Conservation (phyloP, 495 filamentous ascomycete genomes). For the Talaromyces proteolyticus region DNA sequence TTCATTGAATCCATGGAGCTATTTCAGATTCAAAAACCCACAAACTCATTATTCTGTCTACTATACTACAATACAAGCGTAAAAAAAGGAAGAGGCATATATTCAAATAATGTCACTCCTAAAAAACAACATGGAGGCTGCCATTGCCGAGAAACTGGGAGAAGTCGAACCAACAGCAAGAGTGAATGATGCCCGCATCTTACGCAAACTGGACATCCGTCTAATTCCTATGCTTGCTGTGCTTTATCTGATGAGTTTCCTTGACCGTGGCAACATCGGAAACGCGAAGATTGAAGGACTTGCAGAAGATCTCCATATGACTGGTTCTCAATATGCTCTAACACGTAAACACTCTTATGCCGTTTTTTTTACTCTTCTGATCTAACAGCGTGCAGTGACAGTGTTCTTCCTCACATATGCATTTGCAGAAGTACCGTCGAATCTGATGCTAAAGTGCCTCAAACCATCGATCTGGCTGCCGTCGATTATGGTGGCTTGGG, state of each 20-base stretch:
- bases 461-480: conserved; percentile 53
- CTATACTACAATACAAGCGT: too few relatives aligned
- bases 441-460: conserved; percentile 52
- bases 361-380: too few relatives aligned
- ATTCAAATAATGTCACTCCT: too few relatives aligned
- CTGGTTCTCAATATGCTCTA: conserved; percentile 35
- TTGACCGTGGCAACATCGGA: conserved; percentile 65
- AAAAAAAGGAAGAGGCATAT: too few relatives aligned
- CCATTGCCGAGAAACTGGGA: too few relatives aligned
- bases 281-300: conserved; percentile 61
- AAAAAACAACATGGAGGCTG: too few relatives aligned
- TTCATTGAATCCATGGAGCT: too few relatives aligned
- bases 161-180: too few relatives aligned
- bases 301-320: conserved; percentile 44
- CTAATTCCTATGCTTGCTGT: conserved; percentile 52
- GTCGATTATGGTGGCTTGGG: conserved; percentile 22
- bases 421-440: conserved; percentile 55
- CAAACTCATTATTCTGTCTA: too few relatives aligned
- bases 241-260: conserved; percentile 31
- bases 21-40: too few relatives aligned
- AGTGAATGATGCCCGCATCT: too few relatives aligned
- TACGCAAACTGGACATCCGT: conserved; percentile 55
- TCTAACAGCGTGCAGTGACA: conserved; percentile 49
- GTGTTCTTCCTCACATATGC: conserved; percentile 66
- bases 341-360: too few relatives aligned